phyloP scores from a whole-genome alignment of 2,329 filamentous ascomycete genomes.

The Biscogniauxia marginata region DNA sequence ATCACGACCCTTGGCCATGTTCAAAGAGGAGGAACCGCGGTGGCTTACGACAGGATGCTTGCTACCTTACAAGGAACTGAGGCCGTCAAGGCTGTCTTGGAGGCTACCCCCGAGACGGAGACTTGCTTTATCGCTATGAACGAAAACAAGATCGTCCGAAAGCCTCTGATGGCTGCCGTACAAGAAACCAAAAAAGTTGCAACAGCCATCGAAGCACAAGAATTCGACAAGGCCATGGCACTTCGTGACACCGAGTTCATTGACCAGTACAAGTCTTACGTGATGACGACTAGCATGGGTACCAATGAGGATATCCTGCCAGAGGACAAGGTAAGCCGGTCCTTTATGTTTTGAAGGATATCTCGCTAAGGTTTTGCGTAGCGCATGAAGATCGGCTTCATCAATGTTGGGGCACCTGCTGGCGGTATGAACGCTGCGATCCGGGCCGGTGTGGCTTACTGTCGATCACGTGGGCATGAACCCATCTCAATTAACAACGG shows the following conservation, averaged over 20 bases:
- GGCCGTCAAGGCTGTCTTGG: slow-evolving; percentile 86
- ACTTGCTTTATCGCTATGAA: slow-evolving; percentile 95
- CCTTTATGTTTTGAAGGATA: neutral
- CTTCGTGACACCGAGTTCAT: slow-evolving; percentile 91
- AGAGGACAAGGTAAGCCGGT: slow-evolving; percentile 62
- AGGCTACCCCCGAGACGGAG: slow-evolving; percentile 83
- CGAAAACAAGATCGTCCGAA: slow-evolving; percentile 95
- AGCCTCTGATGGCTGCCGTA: slow-evolving; percentile 86
- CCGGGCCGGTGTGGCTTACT: slow-evolving; percentile 89
- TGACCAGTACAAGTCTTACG: slow-evolving; percentile 87
- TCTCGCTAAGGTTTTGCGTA: slow-evolving; percentile 39
- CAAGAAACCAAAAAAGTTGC: slow-evolving; percentile 81
- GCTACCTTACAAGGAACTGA: slow-evolving; percentile 92
- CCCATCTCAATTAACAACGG: slow-evolving; percentile 94
- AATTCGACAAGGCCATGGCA: slow-evolving; percentile 84
- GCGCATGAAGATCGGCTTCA: slow-evolving; percentile 91
- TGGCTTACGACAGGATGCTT: slow-evolving; percentile 91
- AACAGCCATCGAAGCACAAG: slow-evolving; percentile 75
- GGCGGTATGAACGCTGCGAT: slow-evolving; percentile 98
- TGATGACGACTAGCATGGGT: slow-evolving; percentile 83
- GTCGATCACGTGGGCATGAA: slow-evolving; percentile 85
- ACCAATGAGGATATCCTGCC: slow-evolving; percentile 67
- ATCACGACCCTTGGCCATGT: slow-evolving; percentile 96
- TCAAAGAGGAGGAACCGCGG: slow-evolving; percentile 90
- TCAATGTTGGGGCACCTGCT: slow-evolving; percentile 94